Percentiles rank a stretch among this genome's conserved stretches.
Conservation (phyloP, 345 rosid species). For the Rhodomyrtus tomentosa region DNA sequence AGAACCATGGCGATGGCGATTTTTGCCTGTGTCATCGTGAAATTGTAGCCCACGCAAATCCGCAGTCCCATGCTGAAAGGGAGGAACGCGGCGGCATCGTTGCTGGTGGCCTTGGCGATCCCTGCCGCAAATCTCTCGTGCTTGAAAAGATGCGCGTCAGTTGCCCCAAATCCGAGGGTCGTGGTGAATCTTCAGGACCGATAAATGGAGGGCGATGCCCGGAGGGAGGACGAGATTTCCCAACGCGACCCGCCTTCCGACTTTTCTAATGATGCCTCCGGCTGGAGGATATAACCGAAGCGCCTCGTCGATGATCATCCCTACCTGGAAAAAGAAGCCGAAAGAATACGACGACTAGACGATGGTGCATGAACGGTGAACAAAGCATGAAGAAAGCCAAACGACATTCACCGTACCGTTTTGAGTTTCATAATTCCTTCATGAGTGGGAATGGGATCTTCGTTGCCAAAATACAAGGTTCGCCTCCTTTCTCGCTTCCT, state of each 20-base stretch:
- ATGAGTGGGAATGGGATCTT: neutral
- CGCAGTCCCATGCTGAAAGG: constrained; percentile 32
- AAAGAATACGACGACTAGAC: neutral
- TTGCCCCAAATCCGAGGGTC: constrained; percentile 32
- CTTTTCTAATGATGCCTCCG: neutral
- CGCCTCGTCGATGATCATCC: constrained; percentile 17
- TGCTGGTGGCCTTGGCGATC: constrained; percentile 24
- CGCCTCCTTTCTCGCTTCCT: constrained; percentile 22
- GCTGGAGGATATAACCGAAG: constrained; percentile 25
- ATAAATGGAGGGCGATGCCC: neutral
- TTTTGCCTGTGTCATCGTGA: constrained; percentile 19
- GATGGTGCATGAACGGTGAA: neutral
- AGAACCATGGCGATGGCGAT: constrained; percentile 34
- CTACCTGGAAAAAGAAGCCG: neutral
- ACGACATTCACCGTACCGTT: neutral
- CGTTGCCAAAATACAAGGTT: constrained; percentile 10
- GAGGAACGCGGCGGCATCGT: constrained; percentile 17
- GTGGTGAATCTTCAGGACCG: constrained; percentile 13
- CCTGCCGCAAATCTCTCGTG: constrained; percentile 36
- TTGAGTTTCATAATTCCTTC: neutral
- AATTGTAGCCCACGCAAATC: constrained; percentile 24
- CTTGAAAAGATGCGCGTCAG: constrained; percentile 22
- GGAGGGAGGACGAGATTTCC: constrained; percentile 18
- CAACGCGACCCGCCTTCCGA: constrained; percentile 5
- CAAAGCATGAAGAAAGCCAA: neutral